Percentiles rank a stretch among this genome's conserved stretches.
These are phyloP conservation scores for Saccharum hybrid DNA, from an alignment of 202 grass and related monocot genomes.

Conservation along the genomic window DNA sequence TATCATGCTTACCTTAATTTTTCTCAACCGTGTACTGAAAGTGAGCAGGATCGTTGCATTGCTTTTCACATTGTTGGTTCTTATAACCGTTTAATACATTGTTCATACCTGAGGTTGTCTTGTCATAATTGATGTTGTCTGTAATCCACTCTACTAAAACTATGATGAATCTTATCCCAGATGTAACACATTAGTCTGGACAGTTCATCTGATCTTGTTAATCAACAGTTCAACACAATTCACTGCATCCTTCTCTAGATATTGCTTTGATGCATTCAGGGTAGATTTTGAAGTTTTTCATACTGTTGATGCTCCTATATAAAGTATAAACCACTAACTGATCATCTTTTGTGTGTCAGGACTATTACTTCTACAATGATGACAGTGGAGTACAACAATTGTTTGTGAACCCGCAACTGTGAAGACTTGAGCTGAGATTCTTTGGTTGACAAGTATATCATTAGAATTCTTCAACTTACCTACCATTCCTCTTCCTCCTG, in stretches of 20 bases:
- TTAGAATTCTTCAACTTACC: constrained; percentile 59
- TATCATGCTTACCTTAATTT: not conserved
- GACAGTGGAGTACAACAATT: constrained; percentile 49
- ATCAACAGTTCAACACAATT: not conserved
- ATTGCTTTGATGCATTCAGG: not conserved
- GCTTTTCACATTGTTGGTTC: not conserved
- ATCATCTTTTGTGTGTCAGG: constrained; percentile 36
- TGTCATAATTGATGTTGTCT: constrained; percentile 12
- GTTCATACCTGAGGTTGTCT: not conserved
- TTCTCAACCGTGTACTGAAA: not conserved
- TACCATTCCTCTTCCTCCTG: constrained; percentile 48
- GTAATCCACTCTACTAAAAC: not conserved
- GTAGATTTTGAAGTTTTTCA: not conserved
- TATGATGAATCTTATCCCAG: not conserved
- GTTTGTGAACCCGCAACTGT: constrained; percentile 56
- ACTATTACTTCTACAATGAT: constrained; percentile 50
- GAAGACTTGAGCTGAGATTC: constrained; percentile 68
- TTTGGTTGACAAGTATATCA: constrained; percentile 65
- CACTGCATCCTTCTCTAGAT: not conserved
- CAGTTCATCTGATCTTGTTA: constrained; percentile 17
- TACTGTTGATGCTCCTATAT: not conserved
- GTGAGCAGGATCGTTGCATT: not conserved
- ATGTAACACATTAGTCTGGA: not conserved
- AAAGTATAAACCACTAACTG: not conserved
- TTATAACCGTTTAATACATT: not conserved